Evolutionary conservation across 345 rosid genomes (phyloP).

Genomic region (Turnera subulata): DNA sequence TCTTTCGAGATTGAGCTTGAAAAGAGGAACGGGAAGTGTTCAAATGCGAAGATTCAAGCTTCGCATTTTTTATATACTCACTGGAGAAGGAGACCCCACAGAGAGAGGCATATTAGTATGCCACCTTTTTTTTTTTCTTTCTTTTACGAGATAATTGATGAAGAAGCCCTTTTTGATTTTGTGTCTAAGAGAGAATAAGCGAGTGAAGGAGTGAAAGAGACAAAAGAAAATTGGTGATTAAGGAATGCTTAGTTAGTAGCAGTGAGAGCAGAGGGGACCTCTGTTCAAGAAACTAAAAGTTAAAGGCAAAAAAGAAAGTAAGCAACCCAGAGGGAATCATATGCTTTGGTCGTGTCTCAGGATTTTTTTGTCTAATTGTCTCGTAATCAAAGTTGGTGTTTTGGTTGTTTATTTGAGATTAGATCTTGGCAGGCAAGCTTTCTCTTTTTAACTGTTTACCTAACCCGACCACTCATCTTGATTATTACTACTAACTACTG

Average conservation of each 20-base stretch:
- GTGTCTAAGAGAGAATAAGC: neutral
- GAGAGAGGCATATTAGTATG: neutral
- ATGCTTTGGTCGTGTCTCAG: neutral
- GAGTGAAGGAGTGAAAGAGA: neutral
- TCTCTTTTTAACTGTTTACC: too few species aligned
- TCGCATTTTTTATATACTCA: slow-evolving; percentile 23
- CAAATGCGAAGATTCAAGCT: slow-evolving; percentile 29
- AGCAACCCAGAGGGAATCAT: neutral
- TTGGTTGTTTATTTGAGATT: neutral
- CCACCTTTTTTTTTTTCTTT: slow-evolving; percentile 9
- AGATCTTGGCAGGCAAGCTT: too few species aligned
- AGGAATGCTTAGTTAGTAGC: neutral
- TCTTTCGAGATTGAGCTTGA: slow-evolving; percentile 11
- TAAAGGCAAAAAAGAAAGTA: neutral
- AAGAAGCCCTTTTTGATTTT: slow-evolving; percentile 14
- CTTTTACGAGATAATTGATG: slow-evolving; percentile 25
- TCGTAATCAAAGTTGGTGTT: neutral
- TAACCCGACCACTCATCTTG: too few species aligned
- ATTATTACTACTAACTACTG: too few species aligned
- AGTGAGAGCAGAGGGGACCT: neutral
- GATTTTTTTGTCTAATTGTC: neutral
- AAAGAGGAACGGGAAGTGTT: slow-evolving; percentile 17
- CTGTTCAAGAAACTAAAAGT: neutral
- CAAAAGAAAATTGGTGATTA: neutral
- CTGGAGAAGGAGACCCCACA: slow-evolving; percentile 30